A percentile compares a stretch with the other conserved stretches of the same genome.
Conservation (phyloP, 768 basidiomycete species). For the Tulasnella sp. region DNA sequence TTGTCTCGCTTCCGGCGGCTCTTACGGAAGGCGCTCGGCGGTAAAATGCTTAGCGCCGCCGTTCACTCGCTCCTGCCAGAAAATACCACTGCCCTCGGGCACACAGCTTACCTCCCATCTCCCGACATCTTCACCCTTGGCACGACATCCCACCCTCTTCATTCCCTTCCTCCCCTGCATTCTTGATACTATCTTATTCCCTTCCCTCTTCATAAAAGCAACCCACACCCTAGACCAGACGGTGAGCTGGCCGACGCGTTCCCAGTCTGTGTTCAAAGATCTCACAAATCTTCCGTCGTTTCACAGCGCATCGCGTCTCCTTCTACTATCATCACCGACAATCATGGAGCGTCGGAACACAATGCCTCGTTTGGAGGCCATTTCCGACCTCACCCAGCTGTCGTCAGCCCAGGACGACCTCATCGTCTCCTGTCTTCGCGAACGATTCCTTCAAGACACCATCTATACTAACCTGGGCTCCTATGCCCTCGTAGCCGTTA, state of each 20-base stretch:
- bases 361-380: constrained; percentile 12
- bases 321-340: background rate
- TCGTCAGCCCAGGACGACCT: constrained; percentile 73
- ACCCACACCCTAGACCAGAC: background rate
- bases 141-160: background rate
- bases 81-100: constrained; percentile 14
- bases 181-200: background rate
- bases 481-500: constrained; percentile 75
- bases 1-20: constrained; percentile 7
- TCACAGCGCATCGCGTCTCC: background rate
- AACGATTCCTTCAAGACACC: constrained; percentile 78
- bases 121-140: background rate
- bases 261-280: background rate
- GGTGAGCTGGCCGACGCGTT: background rate
- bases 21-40: background rate
- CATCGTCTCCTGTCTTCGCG: constrained; percentile 78
- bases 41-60: constrained; percentile 1
- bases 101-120: background rate
- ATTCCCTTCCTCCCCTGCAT: background rate
- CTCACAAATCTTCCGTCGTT: background rate
- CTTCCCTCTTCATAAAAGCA: background rate
- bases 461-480: constrained; percentile 75
- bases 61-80: background rate
- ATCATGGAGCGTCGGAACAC: constrained; percentile 23
- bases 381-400: constrained; percentile 65